Evolutionary conservation across 768 basidiomycete genomes (phyloP), one percentile per base, ranked within the genome.

Genomic region (Rhodotorula toruloides): DNA sequence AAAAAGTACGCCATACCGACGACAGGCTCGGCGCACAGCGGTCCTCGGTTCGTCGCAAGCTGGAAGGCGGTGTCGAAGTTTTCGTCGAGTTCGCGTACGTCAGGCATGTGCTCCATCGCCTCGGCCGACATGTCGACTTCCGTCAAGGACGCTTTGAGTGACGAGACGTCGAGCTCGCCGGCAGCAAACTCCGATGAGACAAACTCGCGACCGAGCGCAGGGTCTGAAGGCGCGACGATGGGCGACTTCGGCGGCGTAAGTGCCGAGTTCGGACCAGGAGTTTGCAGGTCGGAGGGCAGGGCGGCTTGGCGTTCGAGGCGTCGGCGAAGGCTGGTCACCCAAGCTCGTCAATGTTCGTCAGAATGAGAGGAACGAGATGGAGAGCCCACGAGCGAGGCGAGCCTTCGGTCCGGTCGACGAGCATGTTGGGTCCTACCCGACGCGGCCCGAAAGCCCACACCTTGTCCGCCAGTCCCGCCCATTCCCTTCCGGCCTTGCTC

Each of bases 381-480:
- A 21, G 25, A 32, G 49, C 60, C 25, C 27, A 78, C 79, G 78
- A 74, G 40, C 76, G 65, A 17, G 68, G 72, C 16, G 62, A 67
- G n/a, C 76, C 76, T 2, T 74, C 76, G 1, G 72, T 71, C n/a
- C 74, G 79, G 77, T 99, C 94, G 25, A 98, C 80, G 17, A 99
- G 79, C 17, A 99, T 75, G 76, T 93, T 96, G 16, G 88, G 86
- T 0, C 94, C 94, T 27, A 87, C 85, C 59, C 85, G 79, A 71
- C 88, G 88, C 0, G 94, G 94, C 1, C 96, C 96, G 77, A 97
- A 92, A 27, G 89, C 85, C 91, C 91, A 93, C 5, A 93, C 83
- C 59, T 79, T 82, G 57, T 91, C 87, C 0, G 79, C 80, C 17
- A 90, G 75, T 47, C 83, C 84, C 9, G 76, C 77, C 96, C 96